Conservation (phyloP, 2,329 filamentous ascomycete genomes). For the Colletotrichum tropicale region DNA sequence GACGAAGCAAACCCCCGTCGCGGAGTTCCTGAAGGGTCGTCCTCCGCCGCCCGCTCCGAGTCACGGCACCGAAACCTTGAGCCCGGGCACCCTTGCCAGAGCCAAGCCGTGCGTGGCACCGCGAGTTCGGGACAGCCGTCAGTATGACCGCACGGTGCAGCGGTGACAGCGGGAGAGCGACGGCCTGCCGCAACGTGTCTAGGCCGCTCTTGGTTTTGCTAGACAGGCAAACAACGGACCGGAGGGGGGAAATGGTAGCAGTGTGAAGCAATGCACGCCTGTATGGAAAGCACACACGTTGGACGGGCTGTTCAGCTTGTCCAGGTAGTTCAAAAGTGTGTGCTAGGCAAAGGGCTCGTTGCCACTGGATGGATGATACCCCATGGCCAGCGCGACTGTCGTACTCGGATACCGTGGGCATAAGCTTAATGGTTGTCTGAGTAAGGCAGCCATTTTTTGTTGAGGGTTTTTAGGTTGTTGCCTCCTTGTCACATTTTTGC, state of each 20-base stretch:
- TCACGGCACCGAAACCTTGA: neutral
- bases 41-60: neutral
- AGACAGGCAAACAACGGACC: neutral
- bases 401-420: neutral
- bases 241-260: neutral
- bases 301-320: neutral
- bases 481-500: neutral
- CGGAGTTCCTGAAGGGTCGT: neutral
- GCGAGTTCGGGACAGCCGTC: neutral
- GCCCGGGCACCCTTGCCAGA: neutral
- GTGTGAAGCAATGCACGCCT: neutral
- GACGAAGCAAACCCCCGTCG: neutral
- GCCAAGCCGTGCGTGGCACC: neutral
- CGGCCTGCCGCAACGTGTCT: neutral
- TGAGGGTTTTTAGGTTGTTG: neutral
- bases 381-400: neutral
- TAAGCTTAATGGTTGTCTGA: neutral
- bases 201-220: neutral
- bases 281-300: neutral
- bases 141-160: conserved; percentile 17
- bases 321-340: neutral
- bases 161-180: conserved; percentile 13
- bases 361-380: neutral
- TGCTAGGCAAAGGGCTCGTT: neutral
- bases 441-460: neutral